A percentile compares a stretch with the other conserved stretches of the same genome.
Conservation (phyloP, 352 stramenopile species). For the Phytophthora hybrid region DNA sequence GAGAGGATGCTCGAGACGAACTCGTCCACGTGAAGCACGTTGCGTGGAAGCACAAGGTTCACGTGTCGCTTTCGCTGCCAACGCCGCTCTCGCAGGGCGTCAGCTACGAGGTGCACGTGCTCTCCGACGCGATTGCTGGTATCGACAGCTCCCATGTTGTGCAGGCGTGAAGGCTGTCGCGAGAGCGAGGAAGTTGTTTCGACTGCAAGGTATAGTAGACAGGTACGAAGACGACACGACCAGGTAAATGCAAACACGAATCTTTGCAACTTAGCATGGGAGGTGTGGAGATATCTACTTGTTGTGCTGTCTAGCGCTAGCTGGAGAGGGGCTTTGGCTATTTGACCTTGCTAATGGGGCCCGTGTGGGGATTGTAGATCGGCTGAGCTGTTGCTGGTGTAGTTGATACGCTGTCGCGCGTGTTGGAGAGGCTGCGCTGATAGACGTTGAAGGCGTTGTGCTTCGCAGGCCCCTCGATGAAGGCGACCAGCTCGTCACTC, state of each 20-base stretch:
- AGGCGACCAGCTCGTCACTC: slow-evolving; percentile 84
- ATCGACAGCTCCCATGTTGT: slow-evolving; percentile 43
- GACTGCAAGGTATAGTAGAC: neutral
- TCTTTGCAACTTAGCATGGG: slow-evolving; percentile 17
- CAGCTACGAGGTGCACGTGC: slow-evolving; percentile 48
- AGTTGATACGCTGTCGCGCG: slow-evolving; percentile 14
- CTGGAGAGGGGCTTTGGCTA: slow-evolving; percentile 6
- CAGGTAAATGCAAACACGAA: slow-evolving; percentile 27
- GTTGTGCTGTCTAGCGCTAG: slow-evolving; percentile 11
- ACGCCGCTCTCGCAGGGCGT: neutral
- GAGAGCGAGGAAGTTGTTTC: neutral
- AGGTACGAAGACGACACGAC: neutral
- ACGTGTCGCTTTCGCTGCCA: slow-evolving; percentile 46
- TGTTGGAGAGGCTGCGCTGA: slow-evolving; percentile 39
- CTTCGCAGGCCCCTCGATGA: slow-evolving; percentile 80
- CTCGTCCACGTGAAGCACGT: slow-evolving; percentile 75
- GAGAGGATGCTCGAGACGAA: slow-evolving; percentile 22
- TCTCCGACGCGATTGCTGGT: slow-evolving; percentile 66
- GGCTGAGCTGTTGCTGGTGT: slow-evolving; percentile 36
- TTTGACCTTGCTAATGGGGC: slow-evolving; percentile 20
- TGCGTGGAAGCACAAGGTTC: slow-evolving; percentile 49
- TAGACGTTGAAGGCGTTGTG: slow-evolving; percentile 78
- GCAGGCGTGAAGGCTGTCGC: neutral
- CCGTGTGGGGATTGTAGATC: slow-evolving; percentile 33
- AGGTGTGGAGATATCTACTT: slow-evolving; percentile 19